A percentile compares a stretch with the other conserved stretches of the same genome.
These are phyloP conservation scores for Trichoderma gracile DNA, from an alignment of 2,329 filamentous ascomycete genomes.

Conservation along the genomic window DNA sequence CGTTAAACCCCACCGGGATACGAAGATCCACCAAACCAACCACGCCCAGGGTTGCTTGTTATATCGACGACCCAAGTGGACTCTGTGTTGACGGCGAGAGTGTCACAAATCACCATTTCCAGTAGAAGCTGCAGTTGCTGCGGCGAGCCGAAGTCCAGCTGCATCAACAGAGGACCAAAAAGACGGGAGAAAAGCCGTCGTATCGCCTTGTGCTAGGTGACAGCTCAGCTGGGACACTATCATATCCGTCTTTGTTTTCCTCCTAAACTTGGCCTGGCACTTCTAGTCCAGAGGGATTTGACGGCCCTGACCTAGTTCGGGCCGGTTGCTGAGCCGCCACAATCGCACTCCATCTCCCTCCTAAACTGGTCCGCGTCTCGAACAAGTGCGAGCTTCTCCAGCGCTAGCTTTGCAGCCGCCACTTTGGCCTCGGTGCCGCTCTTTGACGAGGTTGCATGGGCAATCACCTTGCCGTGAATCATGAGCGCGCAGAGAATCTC, in stretches of 20 bases:
- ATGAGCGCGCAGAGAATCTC: conserved; percentile 71
- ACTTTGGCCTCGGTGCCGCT: conserved; percentile 75
- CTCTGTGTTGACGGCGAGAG: neutral
- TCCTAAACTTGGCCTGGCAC: neutral
- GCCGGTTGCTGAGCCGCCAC: conserved; percentile 12
- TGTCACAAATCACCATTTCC: neutral
- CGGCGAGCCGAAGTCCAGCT: neutral
- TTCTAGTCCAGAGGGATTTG: neutral
- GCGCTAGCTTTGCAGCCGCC: conserved; percentile 55
- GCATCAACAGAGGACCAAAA: too few relatives aligned
- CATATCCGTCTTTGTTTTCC: neutral
- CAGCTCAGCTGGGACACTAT: neutral
- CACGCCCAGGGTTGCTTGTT: neutral
- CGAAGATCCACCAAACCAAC: conserved; percentile 9
- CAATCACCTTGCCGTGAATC: conserved; percentile 71
- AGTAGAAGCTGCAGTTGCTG: neutral
- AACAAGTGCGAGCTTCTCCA: conserved; percentile 17
- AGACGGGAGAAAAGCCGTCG: neutral
- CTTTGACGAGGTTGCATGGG: conserved; percentile 55
- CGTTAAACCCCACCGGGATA: neutral
- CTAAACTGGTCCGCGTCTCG: conserved; percentile 15
- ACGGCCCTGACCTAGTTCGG: neutral
- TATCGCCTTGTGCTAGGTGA: neutral
- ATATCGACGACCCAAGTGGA: conserved; percentile 3
- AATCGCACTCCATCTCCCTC: conserved; percentile 23